These are phyloP conservation scores for Stachybotrys elegans DNA, from an alignment of 2,329 filamentous ascomycete species.

Conservation along the genomic window DNA sequence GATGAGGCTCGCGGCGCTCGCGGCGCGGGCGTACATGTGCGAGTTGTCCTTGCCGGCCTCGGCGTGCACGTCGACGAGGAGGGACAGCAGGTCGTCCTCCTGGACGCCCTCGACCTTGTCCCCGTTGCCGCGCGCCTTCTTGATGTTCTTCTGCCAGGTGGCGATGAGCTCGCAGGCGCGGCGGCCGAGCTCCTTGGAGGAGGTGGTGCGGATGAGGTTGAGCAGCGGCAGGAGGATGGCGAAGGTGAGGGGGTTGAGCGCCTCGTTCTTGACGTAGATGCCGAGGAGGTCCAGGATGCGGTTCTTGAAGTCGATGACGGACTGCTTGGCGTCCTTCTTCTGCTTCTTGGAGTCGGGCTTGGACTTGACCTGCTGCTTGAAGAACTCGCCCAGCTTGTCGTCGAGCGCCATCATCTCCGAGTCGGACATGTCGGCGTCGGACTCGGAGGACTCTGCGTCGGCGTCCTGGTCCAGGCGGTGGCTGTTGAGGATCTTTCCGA, in stretches of 20 bases:
- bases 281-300: slow-evolving; percentile 83
- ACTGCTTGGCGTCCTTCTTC: slow-evolving; percentile 81
- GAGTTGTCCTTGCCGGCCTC: slow-evolving; percentile 61
- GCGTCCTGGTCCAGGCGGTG: slow-evolving; percentile 57
- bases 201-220: slow-evolving; percentile 70
- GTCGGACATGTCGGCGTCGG: slow-evolving; percentile 84
- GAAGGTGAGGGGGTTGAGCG: slow-evolving; percentile 61
- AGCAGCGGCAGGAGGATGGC: slow-evolving; percentile 71
- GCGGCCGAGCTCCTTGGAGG: slow-evolving; percentile 67
- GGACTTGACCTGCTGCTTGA: slow-evolving; percentile 66
- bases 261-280: slow-evolving; percentile 78
- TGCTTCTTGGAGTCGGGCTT: slow-evolving; percentile 70
- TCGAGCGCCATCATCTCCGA: slow-evolving; percentile 93
- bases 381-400: slow-evolving; percentile 75
- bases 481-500: slow-evolving; percentile 73
- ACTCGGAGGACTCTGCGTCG: slow-evolving; percentile 51
- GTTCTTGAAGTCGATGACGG: slow-evolving; percentile 91
- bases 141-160: slow-evolving; percentile 63
- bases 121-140: slow-evolving; percentile 45
- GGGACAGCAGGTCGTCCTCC: slow-evolving; percentile 45
- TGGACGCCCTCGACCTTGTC: slow-evolving; percentile 29
- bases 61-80: slow-evolving; percentile 63
- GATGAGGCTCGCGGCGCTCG: slow-evolving; percentile 67
- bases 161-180: slow-evolving; percentile 70
- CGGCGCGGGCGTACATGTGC: slow-evolving; percentile 68